A percentile compares a stretch with the other conserved stretches of the same genome.
These are phyloP conservation scores for Gossypium armourianum DNA, from an alignment of 441 rosid species.

Conservation along the genomic window DNA sequence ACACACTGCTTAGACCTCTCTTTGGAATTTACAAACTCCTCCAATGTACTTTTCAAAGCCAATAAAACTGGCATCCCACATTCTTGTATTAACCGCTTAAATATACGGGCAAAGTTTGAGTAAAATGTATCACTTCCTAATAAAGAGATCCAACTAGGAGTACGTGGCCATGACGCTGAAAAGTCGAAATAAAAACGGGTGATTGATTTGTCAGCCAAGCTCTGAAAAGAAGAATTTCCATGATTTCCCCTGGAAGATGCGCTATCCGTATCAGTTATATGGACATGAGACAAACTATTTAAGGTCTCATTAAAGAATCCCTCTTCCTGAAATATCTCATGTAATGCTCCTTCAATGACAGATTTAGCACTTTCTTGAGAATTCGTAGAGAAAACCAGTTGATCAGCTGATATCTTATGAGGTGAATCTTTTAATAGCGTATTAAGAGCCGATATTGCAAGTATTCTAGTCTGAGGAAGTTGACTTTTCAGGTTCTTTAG, in stretches of 20 bases:
- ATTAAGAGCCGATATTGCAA: conserved; percentile 95
- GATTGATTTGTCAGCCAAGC: conserved; percentile 85
- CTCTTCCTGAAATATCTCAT: conserved; percentile 73
- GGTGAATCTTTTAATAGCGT: conserved; percentile 90
- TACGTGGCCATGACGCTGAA: conserved; percentile 97
- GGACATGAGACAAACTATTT: conserved; percentile 90
- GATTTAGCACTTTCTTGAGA: conserved; percentile 41
- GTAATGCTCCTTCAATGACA: conserved; percentile 71
- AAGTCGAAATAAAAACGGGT: conserved; percentile 93
- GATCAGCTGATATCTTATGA: conserved; percentile 56
- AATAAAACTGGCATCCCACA: conserved; percentile 79
- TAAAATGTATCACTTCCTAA: conserved; percentile 84
- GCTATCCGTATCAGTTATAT: conserved; percentile 65
- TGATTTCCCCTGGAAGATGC: conserved; percentile 74
- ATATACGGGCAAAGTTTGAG: conserved; percentile 84
- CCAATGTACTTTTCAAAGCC: conserved; percentile 61
- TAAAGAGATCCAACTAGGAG: conserved; percentile 96
- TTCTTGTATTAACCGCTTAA: conserved; percentile 89
- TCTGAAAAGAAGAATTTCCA: conserved; percentile 80
- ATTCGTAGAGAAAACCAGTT: conserved; percentile 23
- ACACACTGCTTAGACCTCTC: conserved; percentile 98
- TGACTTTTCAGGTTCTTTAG: conserved; percentile 88
- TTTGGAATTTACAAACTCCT: conserved; percentile 77
- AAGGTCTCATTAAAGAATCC: conserved; percentile 86
- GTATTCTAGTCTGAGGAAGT: conserved; percentile 98